Base-by-base conservation (phyloP, 2,329 filamentous ascomycete genomes). In the Elsinoe ampelina region DNA sequence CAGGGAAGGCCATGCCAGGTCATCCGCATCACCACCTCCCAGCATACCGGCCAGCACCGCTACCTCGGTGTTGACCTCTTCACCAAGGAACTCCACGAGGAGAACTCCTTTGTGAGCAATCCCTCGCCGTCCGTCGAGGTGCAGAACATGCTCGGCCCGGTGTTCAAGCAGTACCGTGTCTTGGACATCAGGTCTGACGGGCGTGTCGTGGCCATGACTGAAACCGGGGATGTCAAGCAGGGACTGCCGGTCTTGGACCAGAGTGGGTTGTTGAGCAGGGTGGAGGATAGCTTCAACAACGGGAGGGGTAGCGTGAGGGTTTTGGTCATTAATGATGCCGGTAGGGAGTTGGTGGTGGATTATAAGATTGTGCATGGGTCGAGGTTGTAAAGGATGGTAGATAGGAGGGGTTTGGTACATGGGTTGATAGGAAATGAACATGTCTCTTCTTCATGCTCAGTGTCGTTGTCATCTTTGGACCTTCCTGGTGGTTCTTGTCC, bases 81-180 rank as follows among this genome's bases (percentile, higher is more conserved):
- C 89, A 96, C 91, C 82, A 95, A 95, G 83, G 89, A 97, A 80
- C 84, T 98, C 64, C 90, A 97, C 72, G 93, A 98, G 80, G 93
- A 98, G 86, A 95, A 89, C 58, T 92, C 87, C 68, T 96, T 95
- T 79, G 85, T 97, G 78, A 91, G 89, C 77, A 95, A 95, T 86
- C 93, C 93, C 63, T 89, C 87, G 64, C 92, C 92, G 66, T 95
- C 89, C 66, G 93, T 98, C 60, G 84, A 97, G 63, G 92, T 98
- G 69, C 93, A 98, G 86, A 97, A 92, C 79, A 97, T 98, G 90
- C 87, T 95, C 65, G 93, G 92, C 68, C 93, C 93, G 63, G 85
- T 97, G 79, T 96, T 97, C 89, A 97, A 97, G 89, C 93, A 97
- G 83, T 98, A 98, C 86, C 91, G 93, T 71, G 92, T 98, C 72